Conservation (phyloP, 2,329 filamentous ascomycete species). For the Trichoderma arundinaceum region DNA sequence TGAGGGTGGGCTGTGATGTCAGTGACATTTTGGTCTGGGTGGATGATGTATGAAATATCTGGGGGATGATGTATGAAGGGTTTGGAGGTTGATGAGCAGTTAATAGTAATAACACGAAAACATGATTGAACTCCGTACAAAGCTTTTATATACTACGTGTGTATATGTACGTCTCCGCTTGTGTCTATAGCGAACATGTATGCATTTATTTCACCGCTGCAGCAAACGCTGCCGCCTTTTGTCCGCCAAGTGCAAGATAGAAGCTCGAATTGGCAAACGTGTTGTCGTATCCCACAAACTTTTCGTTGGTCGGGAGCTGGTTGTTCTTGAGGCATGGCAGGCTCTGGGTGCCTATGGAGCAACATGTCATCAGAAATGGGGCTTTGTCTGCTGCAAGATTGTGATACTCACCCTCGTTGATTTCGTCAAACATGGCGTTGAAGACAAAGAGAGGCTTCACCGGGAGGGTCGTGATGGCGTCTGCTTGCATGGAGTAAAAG, state of each 20-base stretch:
- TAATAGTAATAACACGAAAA: no score
- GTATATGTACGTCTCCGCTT: not conserved
- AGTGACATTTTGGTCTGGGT: not conserved
- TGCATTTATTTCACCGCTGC: not conserved
- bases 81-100: not conserved
- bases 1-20: not conserved
- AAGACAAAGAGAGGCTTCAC: conserved; percentile 26
- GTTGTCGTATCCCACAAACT: conserved; percentile 27
- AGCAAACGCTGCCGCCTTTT: conserved; percentile 23
- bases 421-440: conserved; percentile 29
- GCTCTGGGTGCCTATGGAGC: conserved; percentile 5
- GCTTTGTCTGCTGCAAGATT: no score
- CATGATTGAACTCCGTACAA: no score
- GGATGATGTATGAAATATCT: not conserved
- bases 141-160: no score
- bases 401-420: conserved; percentile 12
- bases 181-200: not conserved
- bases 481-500: conserved; percentile 28
- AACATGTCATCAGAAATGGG: not conserved
- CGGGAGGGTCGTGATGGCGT: not conserved
- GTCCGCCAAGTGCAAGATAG: conserved; percentile 22
- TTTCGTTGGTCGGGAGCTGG: conserved; percentile 28
- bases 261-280: conserved; percentile 1
- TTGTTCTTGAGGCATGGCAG: conserved; percentile 19
- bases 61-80: not conserved